Percentiles rank a stretch among this genome's conserved stretches.
These are phyloP conservation scores for Claviceps sp. DNA, from an alignment of 2,329 filamentous ascomycete genomes.

Conservation along the genomic window DNA sequence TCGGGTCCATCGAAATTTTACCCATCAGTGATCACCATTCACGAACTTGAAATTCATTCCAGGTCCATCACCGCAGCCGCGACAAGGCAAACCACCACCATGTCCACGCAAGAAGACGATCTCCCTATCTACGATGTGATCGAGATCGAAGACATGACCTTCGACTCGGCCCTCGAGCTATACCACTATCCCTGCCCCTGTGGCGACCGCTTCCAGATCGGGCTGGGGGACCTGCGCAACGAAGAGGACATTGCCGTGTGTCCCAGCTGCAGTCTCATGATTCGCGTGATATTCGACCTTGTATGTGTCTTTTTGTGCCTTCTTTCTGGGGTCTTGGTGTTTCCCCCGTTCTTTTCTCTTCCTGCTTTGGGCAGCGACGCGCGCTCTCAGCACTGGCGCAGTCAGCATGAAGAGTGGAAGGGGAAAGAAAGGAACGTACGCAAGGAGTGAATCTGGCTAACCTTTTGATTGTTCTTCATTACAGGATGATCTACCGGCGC, in stretches of 20 bases:
- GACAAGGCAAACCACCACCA: slow-evolving; percentile 22
- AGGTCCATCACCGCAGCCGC: not conserved
- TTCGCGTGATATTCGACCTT: slow-evolving; percentile 80
- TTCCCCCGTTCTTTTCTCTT: not conserved
- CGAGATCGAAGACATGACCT: slow-evolving; percentile 98
- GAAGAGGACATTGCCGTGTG: slow-evolving; percentile 93
- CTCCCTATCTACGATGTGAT: slow-evolving; percentile 89
- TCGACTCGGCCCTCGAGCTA: slow-evolving; percentile 65
- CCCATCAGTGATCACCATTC: too few species aligned
- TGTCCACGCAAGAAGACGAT: slow-evolving; percentile 34
- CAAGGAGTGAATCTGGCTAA: not conserved
- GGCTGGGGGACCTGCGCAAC: slow-evolving; percentile 70
- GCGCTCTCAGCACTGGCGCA: too few species aligned
- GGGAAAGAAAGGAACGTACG: not conserved
- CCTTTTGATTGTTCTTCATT: not conserved
- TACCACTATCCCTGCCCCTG: slow-evolving; percentile 97
- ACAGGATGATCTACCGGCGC: slow-evolving; percentile 33
- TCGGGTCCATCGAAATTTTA: too few species aligned
- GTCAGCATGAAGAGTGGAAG: too few species aligned
- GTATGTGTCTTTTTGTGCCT: slow-evolving; percentile 32
- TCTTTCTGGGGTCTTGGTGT: too few species aligned
- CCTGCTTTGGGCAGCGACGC: not conserved
- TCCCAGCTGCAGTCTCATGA: slow-evolving; percentile 94
- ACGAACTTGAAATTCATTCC: too few species aligned
- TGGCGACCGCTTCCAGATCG: slow-evolving; percentile 91